Evolutionary conservation across 2,329 filamentous ascomycete genomes (phyloP), one percentile per base, ranked within the genome.

Genomic region (Pseudopyrenochaeta lycopersici): DNA sequence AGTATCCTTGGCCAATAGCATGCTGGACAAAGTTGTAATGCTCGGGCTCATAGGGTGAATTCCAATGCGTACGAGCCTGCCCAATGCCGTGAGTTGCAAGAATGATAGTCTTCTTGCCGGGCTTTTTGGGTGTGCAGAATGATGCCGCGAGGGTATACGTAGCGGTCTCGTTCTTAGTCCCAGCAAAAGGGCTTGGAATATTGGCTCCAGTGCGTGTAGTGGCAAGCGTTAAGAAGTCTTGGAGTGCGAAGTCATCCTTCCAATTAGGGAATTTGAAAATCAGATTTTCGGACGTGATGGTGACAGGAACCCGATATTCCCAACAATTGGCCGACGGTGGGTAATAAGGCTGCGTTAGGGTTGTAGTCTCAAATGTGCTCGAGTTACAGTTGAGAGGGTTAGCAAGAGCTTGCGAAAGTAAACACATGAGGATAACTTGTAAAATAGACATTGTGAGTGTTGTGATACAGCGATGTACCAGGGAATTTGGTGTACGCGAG

Each of bases 21-120:
- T 64, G 62, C 49, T 76, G 66, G 11, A 74, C 70, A 52, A 76
- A 76, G 46, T 70, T 76, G 60, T 73, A 76, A 15, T 66, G 53
- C 7, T 57, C 54, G 10, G 68, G 58, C 41, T 61, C 46, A 29
- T 61, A 67, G 7, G 59, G 56, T 4, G 64, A 60, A 47, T 75
- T 66, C 75, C 74, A 77, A 54, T 77, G 73, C 14, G 49, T 29
- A 35, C 70, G 54, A 42, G 62, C 64, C 32, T 64, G 69, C 6
- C 65, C 68, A 40, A 74, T 60, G 9, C 71, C 71, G 63, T 74
- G 70, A 10, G 68, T 71, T 4, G 70, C 66, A n/a, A 74, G 32
- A 18, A 74, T 56, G 11, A 75, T 61, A 6, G 58, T 71, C 52
- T 67, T 69, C 41, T 66, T 59, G 3, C 47, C 48, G 42, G 50